Evolutionary conservation across 2,329 filamentous ascomycete genomes (phyloP), one percentile per base, ranked within the genome.

Genomic region (Sphaerulina musiva): DNA sequence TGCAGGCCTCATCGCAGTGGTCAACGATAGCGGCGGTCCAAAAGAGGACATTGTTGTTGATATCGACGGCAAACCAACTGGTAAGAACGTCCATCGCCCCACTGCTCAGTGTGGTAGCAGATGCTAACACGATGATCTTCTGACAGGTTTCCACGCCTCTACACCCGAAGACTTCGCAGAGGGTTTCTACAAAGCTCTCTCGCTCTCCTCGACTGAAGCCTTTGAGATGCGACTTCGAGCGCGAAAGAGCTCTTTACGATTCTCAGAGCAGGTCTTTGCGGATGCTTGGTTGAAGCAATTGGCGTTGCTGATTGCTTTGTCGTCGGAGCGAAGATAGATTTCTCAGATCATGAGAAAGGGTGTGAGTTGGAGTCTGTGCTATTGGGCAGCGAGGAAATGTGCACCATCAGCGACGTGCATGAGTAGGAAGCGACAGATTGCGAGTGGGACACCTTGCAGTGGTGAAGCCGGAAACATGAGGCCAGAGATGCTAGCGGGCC

Each of bases 21-120:
- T 97, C 7, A 93, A 98, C 66, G 79, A 96, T 70, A 93, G 87
- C 48, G 93, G 92, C 7, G 93, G 93, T 0, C 93, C 93, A 1
- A 95, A 93, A 72, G 73, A 89, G 58, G 93, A 98, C 68, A 98
- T 98, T 62, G 92, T 97, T 12, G 81, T 89, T 8, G 79, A 87
- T 9, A 75, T 93, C 36, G 84, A 93, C 59, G 89, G 87, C 3
- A 74, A 85, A 60, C 83, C 86, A 9, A 96, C 87, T 32, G 87
- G 87, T 89, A 71, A 68, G 76, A 55, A 26, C 26, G 2, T 7
- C 10, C 34, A 36, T 36, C 34, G 10, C 7, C 34, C 34, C 10
- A 2, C 9, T 26, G 26, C 26, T 26, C 26, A 4, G 26, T 26
- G 26, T 26, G 9, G 1, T 17, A 3, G 4, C 38, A n/a, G 4